Evolutionary conservation across 768 basidiomycete species (phyloP), one percentile per base, ranked within the genome.

Genomic region (Hypholoma sublateritium): DNA sequence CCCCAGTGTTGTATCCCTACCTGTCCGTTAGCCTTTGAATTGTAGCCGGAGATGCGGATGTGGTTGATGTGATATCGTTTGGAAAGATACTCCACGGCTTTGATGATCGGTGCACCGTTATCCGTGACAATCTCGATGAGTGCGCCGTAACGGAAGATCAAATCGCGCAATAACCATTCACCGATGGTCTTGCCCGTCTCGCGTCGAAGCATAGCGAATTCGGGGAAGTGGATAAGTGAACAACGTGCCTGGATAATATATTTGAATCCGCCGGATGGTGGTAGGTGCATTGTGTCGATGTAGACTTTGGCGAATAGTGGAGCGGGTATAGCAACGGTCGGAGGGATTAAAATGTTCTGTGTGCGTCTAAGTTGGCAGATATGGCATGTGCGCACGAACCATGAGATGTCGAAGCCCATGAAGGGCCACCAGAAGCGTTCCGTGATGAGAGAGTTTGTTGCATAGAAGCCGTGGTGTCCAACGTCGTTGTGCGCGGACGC

Each of bases 201-300:
- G 1, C 57, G 1, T 5, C 51, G n/a, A 4, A 58, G 51, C 44
- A 53, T 53, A 5, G 12, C 43, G 25, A 5, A 53, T 25, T 58
- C 57, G 4, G 57, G 57, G 39, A 5, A 58, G 22, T 48, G 47
- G 12, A n/a, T 48, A 17, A 58, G 43, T 0, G 35, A 47, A 14
- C 56, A 74, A 0, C 68, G 61, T 0, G 66, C 77, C 45, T 77
- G 77, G 0, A 80, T 58, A 13, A 80, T 57, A 32, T 73, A 74
- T 6, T 58, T 59, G 57, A 59, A 76, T 0, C 74, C 67, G 1
- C 64, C 63, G 0, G 73, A 65, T 0, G 49, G 55, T 0, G 72
- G 76, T 62, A 81, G 70, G 47, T 68, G 62, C 76, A 81, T 79
- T 0, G 72, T 70, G 59, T 81, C 72, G 7, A 75, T 62, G 36